Evolutionary conservation across 1,284 basidiomycete genomes (phyloP).

Genomic region (Pseudozyma tsukubaensis): DNA sequence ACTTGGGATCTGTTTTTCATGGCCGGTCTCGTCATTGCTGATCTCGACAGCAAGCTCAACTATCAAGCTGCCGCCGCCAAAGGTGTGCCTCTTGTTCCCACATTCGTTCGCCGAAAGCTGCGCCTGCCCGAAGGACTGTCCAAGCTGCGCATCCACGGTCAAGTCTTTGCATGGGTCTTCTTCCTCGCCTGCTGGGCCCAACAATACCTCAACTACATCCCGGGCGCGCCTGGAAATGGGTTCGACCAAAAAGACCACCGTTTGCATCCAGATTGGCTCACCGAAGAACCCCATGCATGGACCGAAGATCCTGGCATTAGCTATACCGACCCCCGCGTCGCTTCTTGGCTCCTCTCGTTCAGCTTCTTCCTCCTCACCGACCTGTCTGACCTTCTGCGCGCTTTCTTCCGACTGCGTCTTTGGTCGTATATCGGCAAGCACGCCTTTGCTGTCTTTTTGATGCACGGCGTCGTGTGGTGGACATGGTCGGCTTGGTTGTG

Average conservation of each 20-base stretch:
- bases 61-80: conserved; percentile 52
- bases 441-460: conserved; percentile 58
- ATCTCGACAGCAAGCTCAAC: conserved; percentile 60
- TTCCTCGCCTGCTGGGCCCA: conserved; percentile 52
- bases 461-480: conserved; percentile 63
- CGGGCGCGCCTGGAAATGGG: conserved; percentile 20
- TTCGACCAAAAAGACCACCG: conserved; percentile 49
- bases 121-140: conserved; percentile 30
- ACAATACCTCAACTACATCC: conserved; percentile 49
- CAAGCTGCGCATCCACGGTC: conserved; percentile 50
- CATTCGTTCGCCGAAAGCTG: conserved; percentile 16
- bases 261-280: conserved; percentile 53
- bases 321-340: conserved; percentile 50
- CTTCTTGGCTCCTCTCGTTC: conserved; percentile 52
- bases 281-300: conserved; percentile 37
- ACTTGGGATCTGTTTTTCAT: conserved; percentile 64
- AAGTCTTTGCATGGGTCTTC: conserved; percentile 57
- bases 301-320: conserved; percentile 18
- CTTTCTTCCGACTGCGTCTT: conserved; percentile 54
- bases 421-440: conserved; percentile 59
- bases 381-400: conserved; percentile 49
- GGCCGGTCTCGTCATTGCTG: conserved; percentile 59
- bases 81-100: conserved; percentile 51
- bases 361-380: conserved; percentile 59
- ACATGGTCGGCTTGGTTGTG: conserved; percentile 59